Evolutionary conservation across 495 filamentous ascomycete genomes (phyloP), one percentile per base, ranked within the genome.

Genomic region (Daldinia childiae): DNA sequence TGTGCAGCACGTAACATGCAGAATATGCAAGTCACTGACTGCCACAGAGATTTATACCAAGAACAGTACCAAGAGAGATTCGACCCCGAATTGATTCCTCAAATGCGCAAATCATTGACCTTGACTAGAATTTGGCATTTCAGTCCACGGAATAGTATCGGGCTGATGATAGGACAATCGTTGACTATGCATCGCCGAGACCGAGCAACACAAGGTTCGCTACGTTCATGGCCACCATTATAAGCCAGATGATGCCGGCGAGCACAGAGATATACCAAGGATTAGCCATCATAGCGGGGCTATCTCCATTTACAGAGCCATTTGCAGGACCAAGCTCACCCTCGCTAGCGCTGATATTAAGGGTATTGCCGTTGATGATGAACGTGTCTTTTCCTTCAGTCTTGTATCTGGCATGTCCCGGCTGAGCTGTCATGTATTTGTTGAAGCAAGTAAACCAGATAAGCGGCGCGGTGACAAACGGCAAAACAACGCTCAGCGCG

Each of bases 391-490:
- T 66, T 19, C 75, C 73, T n/a, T 80, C 78, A 36, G 67, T 68
- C 51, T 74, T 78, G 30, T 77, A 76, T 34, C 79, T 62, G 21
- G 82, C 77, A 60, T 64, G 58, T 54, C 81, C 76, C 15, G 69
- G 65, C 69, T 79, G 74, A 6, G 93, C 92, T 24, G 86, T 91
- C 94, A 97, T 97, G 76, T 92, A 95, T 69, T 88, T 86, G 65
- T 90, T 89, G 50, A 89, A 83, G 66, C 91, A 93, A 0, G 94
- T 97, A 73, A 97, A 97, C 77, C 90, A 97, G 69, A 97, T 91
- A 21, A 97, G 80, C 19, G 94, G 94, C 4, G 92, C 92, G 11
- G 86, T 88, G 30, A 95, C 88, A 75, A 97, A 93, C 0, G 93
- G 93, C 36, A 97, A 79, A 29, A 93, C 90, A 4, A 94, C 86